Percentiles rank a stretch among this genome's conserved stretches.
Conservation (phyloP, 768 basidiomycete genomes). For the Trametes cinnabarina region DNA sequence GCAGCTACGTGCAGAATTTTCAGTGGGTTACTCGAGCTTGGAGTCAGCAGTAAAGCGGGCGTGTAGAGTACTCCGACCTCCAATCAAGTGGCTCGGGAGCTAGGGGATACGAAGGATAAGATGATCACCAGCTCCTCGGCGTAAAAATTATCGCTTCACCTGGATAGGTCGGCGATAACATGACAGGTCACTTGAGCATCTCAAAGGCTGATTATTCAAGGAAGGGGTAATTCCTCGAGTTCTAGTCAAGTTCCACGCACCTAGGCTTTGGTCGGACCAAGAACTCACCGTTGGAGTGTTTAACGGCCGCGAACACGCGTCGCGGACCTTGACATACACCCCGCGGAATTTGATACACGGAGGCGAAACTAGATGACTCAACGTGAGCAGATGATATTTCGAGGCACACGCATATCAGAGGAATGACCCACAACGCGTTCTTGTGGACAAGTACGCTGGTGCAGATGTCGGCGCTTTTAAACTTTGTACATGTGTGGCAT, state of each 20-base stretch:
- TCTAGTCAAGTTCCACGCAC: not conserved
- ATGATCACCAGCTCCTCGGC: not conserved
- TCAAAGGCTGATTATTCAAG: not conserved
- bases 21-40: not conserved
- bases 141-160: not conserved
- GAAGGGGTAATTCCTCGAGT: not conserved
- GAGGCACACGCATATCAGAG: not conserved
- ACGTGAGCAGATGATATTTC: not conserved
- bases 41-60: not conserved
- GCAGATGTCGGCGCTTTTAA: not conserved
- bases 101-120: not conserved
- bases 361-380: not conserved
- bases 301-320: not conserved
- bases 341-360: not conserved
- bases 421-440: not conserved
- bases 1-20: not conserved
- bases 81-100: not conserved
- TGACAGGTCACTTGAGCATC: not conserved
- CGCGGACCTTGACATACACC: not conserved
- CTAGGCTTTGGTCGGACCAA: not conserved
- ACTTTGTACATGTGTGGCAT: not conserved
- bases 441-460: no score
- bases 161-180: not conserved
- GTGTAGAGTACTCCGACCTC: not conserved
- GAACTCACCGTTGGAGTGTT: conserved; percentile 1